Evolutionary conservation across 768 basidiomycete species (phyloP), one percentile per base, ranked within the genome.

Genomic region (Kwoniella europaea): DNA sequence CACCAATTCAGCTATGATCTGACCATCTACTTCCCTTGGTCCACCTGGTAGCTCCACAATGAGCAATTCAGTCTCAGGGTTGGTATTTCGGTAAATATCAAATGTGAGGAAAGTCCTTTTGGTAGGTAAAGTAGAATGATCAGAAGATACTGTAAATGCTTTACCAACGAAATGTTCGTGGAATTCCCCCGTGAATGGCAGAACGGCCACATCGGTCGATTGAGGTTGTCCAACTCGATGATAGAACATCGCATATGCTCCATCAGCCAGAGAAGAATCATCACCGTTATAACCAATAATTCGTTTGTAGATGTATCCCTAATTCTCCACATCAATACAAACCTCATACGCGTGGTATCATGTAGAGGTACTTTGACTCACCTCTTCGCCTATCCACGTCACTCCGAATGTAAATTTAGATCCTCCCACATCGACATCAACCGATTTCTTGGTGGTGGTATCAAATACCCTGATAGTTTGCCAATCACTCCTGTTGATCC

Each of bases 331-430:
- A n/a, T 16, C 10, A 12, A 7, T 16, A 18, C 53, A n/a, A 50
- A 43, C 4, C 24, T 24, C 22, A 12, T 22, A 27, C 13, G 13
- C 29, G 29, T 58, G 12, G 13, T 50, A 1, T 27, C 15, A 29
- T 29, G 18, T 20, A 16, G 44, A 50, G 13, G 18, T 9, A 9
- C 1, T 1, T 9, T 1, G 24, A 42, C 64, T 56, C 22, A 65
- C 64, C 42, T 46, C 54, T 43, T 65, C 64, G 41, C 59, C 65
- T 12, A 71, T 54, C 65, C 59, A 71, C 18, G 58, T 71, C 10
- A 58, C 60, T 10, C 70, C 70, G 46, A 71, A 71, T 24, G 70
- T 71, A 46, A 71, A 71, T 27, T 71, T 71, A 13, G 70, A 66
- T 43, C 60, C 59, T 10, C 46, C 58, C 46, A 71, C 53, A 61